Conservation (phyloP, 768 basidiomycete species). For the Hydnomerulius pinastri region DNA sequence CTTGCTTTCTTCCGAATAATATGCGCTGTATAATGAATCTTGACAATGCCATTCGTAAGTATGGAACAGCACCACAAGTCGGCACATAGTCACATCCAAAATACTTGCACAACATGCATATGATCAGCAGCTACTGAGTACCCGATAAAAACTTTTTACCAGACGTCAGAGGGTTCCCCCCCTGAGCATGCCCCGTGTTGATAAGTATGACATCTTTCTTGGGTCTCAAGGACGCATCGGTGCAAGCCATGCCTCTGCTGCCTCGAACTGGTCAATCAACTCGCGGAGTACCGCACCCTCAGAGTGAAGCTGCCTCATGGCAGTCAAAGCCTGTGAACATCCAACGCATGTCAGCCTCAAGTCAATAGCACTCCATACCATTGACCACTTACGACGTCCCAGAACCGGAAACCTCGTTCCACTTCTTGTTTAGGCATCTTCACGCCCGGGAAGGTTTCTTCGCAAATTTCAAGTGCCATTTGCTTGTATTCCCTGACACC, state of each 20-base stretch:
- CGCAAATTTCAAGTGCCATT: slow-evolving; percentile 88
- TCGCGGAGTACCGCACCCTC: slow-evolving; percentile 82
- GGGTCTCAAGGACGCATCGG: slow-evolving; percentile 79
- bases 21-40: neutral
- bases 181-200: slow-evolving; percentile 7
- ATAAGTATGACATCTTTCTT: neutral
- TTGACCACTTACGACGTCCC: slow-evolving; percentile 82
- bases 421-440: slow-evolving; percentile 87
- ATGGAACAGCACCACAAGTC: neutral
- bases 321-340: slow-evolving; percentile 66
- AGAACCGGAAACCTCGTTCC: slow-evolving; percentile 96
- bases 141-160: neutral
- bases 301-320: slow-evolving; percentile 86
- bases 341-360: slow-evolving; percentile 29
- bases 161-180: neutral
- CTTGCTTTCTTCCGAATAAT: slow-evolving; percentile 6
- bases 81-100: neutral
- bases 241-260: slow-evolving; percentile 90
- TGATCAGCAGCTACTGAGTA: neutral
- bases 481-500: slow-evolving; percentile 82
- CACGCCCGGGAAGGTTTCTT: slow-evolving; percentile 92
- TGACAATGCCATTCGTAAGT: neutral
- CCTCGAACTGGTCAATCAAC: slow-evolving; percentile 94
- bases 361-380: slow-evolving; percentile 6
- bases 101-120: neutral